Conservation (phyloP, 768 basidiomycete genomes). For the Leccinum subgranulosum region DNA sequence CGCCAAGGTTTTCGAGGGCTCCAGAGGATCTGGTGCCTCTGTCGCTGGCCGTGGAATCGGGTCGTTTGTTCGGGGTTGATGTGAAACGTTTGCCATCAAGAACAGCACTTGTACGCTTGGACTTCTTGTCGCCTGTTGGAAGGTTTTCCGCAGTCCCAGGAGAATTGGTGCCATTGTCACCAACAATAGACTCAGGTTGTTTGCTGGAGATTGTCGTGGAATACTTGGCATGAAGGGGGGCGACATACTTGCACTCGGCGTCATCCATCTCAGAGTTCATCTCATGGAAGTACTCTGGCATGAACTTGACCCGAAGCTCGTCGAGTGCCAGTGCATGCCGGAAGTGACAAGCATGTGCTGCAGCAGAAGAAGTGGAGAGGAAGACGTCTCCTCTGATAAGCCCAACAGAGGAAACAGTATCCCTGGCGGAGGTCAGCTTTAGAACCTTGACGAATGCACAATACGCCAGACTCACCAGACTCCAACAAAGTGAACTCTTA, state of each 20-base stretch:
- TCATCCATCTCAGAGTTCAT: slow-evolving; percentile 21
- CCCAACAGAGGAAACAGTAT: slow-evolving; percentile 66
- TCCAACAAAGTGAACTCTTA: slow-evolving; percentile 49
- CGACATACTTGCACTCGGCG: slow-evolving; percentile 9
- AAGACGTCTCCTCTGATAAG: slow-evolving; percentile 42
- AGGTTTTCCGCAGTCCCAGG: not conserved
- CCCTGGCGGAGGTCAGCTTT: slow-evolving; percentile 37
- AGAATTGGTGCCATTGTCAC: not conserved
- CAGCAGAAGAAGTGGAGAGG: slow-evolving; percentile 57
- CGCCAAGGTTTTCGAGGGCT: not conserved
- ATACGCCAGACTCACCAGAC: slow-evolving; percentile 39
- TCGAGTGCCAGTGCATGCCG: slow-evolving; percentile 67
- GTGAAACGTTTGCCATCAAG: not conserved
- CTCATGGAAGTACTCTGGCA: slow-evolving; percentile 39
- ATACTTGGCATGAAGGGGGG: not conserved
- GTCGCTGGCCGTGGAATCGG: slow-evolving; percentile 12
- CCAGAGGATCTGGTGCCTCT: slow-evolving; percentile 18
- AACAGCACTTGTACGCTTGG: not conserved
- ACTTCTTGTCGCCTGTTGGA: not conserved
- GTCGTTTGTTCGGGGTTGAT: not conserved
- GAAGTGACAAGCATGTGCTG: slow-evolving; percentile 54
- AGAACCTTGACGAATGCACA: not conserved
- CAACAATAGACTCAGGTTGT: not conserved
- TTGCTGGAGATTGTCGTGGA: not conserved
- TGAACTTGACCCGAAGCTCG: slow-evolving; percentile 59